Percentiles rank a stretch among this genome's conserved stretches.
Evolutionary conservation across 495 filamentous ascomycete species (phyloP).

Genomic region (Entonaema liquescens): DNA sequence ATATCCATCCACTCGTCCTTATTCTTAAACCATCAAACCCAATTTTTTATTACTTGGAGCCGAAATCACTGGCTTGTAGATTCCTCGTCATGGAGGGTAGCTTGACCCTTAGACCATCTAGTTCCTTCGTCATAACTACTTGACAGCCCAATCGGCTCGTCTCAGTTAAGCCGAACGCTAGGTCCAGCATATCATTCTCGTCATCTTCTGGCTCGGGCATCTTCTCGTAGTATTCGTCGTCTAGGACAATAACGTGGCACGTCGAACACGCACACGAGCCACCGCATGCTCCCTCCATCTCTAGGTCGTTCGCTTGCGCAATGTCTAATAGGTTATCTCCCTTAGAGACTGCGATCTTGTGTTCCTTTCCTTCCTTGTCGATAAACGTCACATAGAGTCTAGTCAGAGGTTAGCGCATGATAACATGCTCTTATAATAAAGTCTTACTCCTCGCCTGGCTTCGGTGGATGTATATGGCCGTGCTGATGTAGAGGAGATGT

Average conservation of each 20-base stretch:
- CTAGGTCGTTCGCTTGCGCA: constrained; percentile 91
- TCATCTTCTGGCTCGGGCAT: constrained; percentile 95
- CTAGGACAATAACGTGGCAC: constrained; percentile 92
- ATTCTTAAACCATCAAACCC: constrained; percentile 45
- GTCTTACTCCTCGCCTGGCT: constrained; percentile 93
- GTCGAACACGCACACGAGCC: constrained; percentile 97
- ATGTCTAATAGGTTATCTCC: constrained; percentile 95
- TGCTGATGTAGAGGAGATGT: constrained; percentile 68
- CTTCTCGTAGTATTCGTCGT: constrained; percentile 84
- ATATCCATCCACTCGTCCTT: constrained; percentile 30
- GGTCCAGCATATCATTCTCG: constrained; percentile 98
- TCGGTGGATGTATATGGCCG: constrained; percentile 83
- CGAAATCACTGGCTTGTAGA: constrained; percentile 93
- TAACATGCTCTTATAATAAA: neutral
- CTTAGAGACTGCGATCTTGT: constrained; percentile 78
- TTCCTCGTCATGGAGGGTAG: constrained; percentile 95
- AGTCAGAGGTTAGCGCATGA: neutral
- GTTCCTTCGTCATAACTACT: constrained; percentile 86
- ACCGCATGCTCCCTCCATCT: constrained; percentile 98
- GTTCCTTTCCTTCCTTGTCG: constrained; percentile 84
- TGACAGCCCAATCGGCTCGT: constrained; percentile 97
- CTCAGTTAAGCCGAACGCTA: constrained; percentile 95
- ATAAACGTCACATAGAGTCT: constrained; percentile 93
- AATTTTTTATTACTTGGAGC: constrained; percentile 53
- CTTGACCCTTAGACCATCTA: constrained; percentile 85